Conservation (phyloP, 345 rosid species). For the Angophora floribunda region DNA sequence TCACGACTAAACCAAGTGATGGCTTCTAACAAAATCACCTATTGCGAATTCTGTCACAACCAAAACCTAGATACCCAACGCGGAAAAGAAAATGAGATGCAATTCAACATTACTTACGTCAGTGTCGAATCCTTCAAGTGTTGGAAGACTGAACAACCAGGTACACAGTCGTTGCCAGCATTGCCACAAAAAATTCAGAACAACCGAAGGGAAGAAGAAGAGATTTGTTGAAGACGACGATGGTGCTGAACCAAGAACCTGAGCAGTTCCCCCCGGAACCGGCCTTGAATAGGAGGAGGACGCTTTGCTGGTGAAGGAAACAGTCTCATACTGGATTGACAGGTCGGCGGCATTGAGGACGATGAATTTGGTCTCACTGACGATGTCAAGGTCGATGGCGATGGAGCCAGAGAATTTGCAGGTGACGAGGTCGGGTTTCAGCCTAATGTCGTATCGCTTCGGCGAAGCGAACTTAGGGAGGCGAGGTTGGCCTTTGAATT, state of each 20-base stretch:
- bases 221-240: neutral
- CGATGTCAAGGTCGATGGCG: constrained; percentile 17
- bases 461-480: constrained; percentile 82
- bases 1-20: neutral
- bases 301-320: constrained; percentile 27
- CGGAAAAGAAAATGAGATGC: neutral
- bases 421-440: constrained; percentile 63
- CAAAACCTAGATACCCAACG: neutral
- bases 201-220: neutral
- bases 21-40: neutral
- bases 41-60: neutral
- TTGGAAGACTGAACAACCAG: neutral
- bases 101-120: neutral
- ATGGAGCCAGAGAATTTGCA: constrained; percentile 70
- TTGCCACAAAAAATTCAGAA: neutral
- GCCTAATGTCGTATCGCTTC: constrained; percentile 64
- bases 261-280: neutral
- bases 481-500: constrained; percentile 78
- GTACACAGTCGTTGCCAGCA: neutral
- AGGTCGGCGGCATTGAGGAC: constrained; percentile 95
- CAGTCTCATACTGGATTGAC: constrained; percentile 27
- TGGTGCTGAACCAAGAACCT: neutral
- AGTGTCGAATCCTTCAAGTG: neutral
- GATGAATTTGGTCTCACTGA: constrained; percentile 57
- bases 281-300: constrained; percentile 3